These are phyloP conservation scores for Penicillium antarcticum DNA, from an alignment of 495 filamentous ascomycete genomes.

Conservation along the genomic window DNA sequence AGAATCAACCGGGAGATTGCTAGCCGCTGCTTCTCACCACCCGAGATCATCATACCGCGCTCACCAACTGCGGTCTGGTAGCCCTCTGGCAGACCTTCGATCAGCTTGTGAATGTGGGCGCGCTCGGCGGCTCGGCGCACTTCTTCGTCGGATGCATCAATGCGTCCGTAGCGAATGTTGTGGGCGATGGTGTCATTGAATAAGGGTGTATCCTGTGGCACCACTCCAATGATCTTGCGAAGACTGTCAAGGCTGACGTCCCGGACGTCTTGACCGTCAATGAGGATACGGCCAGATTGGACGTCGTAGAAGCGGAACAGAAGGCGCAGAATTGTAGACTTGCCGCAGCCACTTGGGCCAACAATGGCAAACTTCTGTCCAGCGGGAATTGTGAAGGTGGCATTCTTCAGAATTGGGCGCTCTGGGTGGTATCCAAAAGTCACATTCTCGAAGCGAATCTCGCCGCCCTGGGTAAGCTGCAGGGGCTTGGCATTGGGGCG, in stretches of 20 bases:
- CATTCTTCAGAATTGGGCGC: constrained; percentile 80
- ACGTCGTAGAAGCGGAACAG: constrained; percentile 95
- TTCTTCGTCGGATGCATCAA: constrained; percentile 70
- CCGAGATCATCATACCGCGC: constrained; percentile 96
- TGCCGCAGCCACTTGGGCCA: constrained; percentile 92
- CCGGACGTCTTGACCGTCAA: constrained; percentile 91
- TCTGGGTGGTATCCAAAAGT: constrained; percentile 89
- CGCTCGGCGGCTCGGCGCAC: constrained; percentile 73
- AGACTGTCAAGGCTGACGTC: constrained; percentile 79
- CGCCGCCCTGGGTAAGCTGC: constrained; percentile 68
- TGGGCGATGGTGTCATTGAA: constrained; percentile 95
- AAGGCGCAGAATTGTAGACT: constrained; percentile 86
- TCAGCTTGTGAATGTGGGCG: constrained; percentile 81
- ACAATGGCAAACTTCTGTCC: constrained; percentile 96
- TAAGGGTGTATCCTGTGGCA: constrained; percentile 93
- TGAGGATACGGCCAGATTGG: constrained; percentile 79
- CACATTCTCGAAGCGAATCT: constrained; percentile 93
- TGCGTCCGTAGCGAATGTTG: constrained; percentile 92
- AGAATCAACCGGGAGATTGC: constrained; percentile 83
- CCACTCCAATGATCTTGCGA: constrained; percentile 84
- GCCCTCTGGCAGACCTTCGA: constrained; percentile 73
- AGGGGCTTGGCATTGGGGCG: constrained; percentile 67
- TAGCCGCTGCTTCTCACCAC: constrained; percentile 92
- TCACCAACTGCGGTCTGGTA: constrained; percentile 94
- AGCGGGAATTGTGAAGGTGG: constrained; percentile 85